These are phyloP conservation scores for Capniomyces stellatus DNA, from an alignment of 371 early-diverging fungal genomes.

Conservation along the genomic window DNA sequence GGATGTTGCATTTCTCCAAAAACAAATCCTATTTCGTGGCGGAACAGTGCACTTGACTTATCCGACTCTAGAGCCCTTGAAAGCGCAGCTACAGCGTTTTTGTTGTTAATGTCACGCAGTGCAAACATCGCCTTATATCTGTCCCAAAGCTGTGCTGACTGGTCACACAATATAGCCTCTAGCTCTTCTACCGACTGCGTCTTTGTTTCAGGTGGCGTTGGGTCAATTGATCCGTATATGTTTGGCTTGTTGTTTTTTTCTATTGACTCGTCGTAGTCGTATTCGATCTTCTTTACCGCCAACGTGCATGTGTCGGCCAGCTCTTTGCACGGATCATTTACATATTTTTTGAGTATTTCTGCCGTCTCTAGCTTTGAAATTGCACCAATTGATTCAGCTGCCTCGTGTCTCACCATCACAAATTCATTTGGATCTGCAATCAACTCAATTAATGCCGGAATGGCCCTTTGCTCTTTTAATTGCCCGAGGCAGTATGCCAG, in stretches of 20 bases:
- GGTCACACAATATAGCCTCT: slow-evolving; percentile 45
- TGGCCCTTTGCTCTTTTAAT: slow-evolving; percentile 75
- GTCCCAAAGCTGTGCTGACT: slow-evolving; percentile 59
- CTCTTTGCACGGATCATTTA: slow-evolving; percentile 39
- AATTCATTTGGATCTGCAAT: slow-evolving; percentile 45
- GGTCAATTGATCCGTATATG: slow-evolving; percentile 70
- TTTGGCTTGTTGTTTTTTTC: not conserved
- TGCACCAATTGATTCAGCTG: slow-evolving; percentile 95
- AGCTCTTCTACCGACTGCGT: slow-evolving; percentile 44
- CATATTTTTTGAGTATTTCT: slow-evolving; percentile 48
- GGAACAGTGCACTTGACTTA: slow-evolving; percentile 76
- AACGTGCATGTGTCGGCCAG: slow-evolving; percentile 91
- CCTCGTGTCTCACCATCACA: slow-evolving; percentile 98
- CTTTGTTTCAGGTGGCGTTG: slow-evolving; percentile 62
- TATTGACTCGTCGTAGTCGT: slow-evolving; percentile 24
- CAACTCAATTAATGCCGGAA: slow-evolving; percentile 48
- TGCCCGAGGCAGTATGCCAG: slow-evolving; percentile 98
- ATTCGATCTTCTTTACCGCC: slow-evolving; percentile 76
- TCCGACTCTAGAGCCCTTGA: slow-evolving; percentile 59
- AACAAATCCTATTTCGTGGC: slow-evolving; percentile 97
- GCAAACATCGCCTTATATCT: slow-evolving; percentile 98
- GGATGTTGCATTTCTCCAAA: slow-evolving; percentile 97
- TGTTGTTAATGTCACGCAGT: slow-evolving; percentile 75
- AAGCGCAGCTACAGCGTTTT: slow-evolving; percentile 72
- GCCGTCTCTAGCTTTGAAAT: slow-evolving; percentile 55